Base-by-base conservation (phyloP, 768 basidiomycete species). In the Termitomyces sp. region DNA sequence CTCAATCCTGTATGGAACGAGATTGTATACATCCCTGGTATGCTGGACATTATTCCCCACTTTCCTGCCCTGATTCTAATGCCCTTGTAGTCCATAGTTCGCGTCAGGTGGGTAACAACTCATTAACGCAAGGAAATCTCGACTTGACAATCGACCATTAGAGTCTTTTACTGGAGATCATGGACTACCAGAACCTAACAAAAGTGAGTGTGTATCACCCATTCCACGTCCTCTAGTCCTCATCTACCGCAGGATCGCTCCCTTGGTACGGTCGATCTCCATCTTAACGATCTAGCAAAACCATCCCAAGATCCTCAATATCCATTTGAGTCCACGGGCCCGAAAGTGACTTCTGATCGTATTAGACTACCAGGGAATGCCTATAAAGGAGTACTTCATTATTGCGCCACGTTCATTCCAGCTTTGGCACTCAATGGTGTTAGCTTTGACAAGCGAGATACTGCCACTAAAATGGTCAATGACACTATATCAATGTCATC, bases 1-100 rank as follows among this genome's bases (percentile, higher is more conserved):
- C 78, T 99, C 66, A 95, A 87, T 70, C 97, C 97, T 30, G 84
- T 87, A 50, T 98, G 95, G 94, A 94, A 98, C 70, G 85, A 95
- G 69, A 93, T 96, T 63, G 80, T 97, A 58, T 98, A 99, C 70
- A 84, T 94, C 46, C 92, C 94, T 49, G 89, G 87, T 86, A 67
- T 59, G 53, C 6, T 18, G 30, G 32, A 73, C 61, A 46, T 50
- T 41, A 26, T 55, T 61, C 44, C 20, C 28, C 59, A 36, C 33
- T 48, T 38, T 38, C 55, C 33, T 40, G 20, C 28, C 8, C 30
- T 53, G n/a, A n/a, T n/a, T 28, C 52, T 40, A n/a, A 23, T 35
- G 49, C 30, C 6, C 36, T 58, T 33, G n/a, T 60, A 83, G 88
- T 95, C n/a, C 93, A 95, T 73, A 84, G 83, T 0, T 66, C 86